Base-by-base conservation (phyloP, 805 yeast genomes). In the Yarrowia deformans region DNA sequence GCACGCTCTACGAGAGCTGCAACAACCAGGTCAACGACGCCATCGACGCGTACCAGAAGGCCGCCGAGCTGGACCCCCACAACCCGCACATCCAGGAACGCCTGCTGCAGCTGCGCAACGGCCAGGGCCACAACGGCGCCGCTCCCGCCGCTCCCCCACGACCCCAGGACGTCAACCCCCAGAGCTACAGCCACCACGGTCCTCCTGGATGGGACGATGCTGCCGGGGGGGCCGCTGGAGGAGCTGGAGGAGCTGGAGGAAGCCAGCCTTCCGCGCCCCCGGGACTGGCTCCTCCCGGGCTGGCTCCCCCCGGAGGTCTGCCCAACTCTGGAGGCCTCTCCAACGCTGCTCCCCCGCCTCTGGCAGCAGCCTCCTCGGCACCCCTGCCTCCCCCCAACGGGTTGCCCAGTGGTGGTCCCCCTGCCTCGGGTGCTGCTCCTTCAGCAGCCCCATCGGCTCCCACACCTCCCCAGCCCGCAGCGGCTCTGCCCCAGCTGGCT, bases 21-120 rank as follows among this genome's bases (percentile, higher is more conserved):
- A 95, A 93, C 80, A 93, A 94, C 80, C 99, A 95, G 80, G 85
- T 93, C 70, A 85, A 89, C 70, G 99, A 95, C 78, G 99, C 99
- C 0, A 82, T 95, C 72, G 98, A 95, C 79, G 99, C 99, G 1
- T 95, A 95, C 77, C 91, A 91, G 75, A 95, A 97, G 72, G 99
- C 99, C 5, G 97, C 97, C 43, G 87, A 97, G 67, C 86, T 95
- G 73, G 98, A 95, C 77, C 98, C 98, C 50, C 90, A 87, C 72
- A 94, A 95, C 77, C 91, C 95, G 64, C 98, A 93, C 79, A 95
- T 95, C 75, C 93, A 92, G 81, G 93, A 94, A 60, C 87, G 99
- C 74, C 84, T 95, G 74, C 95, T 93, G 72, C 97, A 93, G 74
- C 83, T 95, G 76, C 75, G 81, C 61, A 73, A 73, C 9, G 70